Percentiles rank a stretch among this genome's conserved stretches.
Evolutionary conservation across 768 basidiomycete genomes (phyloP).

Genomic region (Collybiopsis confluens): DNA sequence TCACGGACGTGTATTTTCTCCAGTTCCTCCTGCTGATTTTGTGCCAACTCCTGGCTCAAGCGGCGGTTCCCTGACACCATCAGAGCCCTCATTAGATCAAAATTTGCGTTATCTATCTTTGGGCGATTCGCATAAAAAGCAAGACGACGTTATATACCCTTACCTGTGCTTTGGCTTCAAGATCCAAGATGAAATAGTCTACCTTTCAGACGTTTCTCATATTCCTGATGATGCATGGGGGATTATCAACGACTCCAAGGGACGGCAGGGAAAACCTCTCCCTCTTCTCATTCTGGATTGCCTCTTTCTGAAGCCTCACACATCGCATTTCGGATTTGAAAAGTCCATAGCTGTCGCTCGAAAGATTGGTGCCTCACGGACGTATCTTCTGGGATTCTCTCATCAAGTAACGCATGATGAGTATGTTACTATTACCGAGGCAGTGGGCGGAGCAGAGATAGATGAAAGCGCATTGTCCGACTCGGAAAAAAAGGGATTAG

Average conservation of each 20-base stretch:
- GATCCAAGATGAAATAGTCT: slow-evolving; percentile 61
- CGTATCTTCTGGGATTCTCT: slow-evolving; percentile 71
- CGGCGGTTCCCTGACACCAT: slow-evolving; percentile 29
- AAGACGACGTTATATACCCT: slow-evolving; percentile 38
- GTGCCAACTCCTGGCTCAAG: slow-evolving; percentile 35
- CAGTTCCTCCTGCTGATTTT: slow-evolving; percentile 31
- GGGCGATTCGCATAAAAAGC: slow-evolving; percentile 2
- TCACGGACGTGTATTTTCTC: slow-evolving; percentile 64
- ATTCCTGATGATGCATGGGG: slow-evolving; percentile 75
- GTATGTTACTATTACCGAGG: slow-evolving; percentile 61
- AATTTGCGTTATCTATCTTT: neutral
- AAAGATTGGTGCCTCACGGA: slow-evolving; percentile 53
- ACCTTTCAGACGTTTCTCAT: slow-evolving; percentile 79
- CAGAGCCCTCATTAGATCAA: slow-evolving; percentile 12
- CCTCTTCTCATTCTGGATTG: slow-evolving; percentile 76
- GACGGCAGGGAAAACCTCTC: slow-evolving; percentile 23
- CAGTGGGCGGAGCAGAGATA: slow-evolving; percentile 32
- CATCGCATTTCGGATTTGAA: slow-evolving; percentile 77
- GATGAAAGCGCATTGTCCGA: slow-evolving; percentile 20
- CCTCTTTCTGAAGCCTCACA: slow-evolving; percentile 58
- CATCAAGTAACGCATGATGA: slow-evolving; percentile 80
- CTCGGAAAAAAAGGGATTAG: slow-evolving; percentile 38
- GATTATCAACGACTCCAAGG: slow-evolving; percentile 28
- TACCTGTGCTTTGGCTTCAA: slow-evolving; percentile 69
- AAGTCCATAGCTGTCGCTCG: slow-evolving; percentile 55